Evolutionary conservation across 1,284 basidiomycete species (phyloP), one percentile per base, ranked within the genome.

Genomic region (Trichosporon asahii): DNA sequence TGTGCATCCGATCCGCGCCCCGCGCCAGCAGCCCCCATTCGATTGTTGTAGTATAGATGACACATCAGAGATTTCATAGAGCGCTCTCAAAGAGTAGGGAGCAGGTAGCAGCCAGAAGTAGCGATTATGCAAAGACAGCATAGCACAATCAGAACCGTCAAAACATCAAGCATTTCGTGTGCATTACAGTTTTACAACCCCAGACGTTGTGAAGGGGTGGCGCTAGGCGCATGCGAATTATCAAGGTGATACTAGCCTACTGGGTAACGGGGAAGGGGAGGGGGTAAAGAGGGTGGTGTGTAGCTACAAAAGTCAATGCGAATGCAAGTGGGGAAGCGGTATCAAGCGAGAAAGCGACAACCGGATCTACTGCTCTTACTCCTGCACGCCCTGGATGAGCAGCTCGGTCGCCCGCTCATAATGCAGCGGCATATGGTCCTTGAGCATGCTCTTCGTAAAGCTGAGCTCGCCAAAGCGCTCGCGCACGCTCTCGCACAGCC

Each of bases 401-500:
- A 83, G 68, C 71, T 79, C 76, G 4, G 80, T 82, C 67, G 79
- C 76, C 12, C 78, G 72, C 71, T 82, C 82, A 66, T 82, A 82
- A 61, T 80, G 75, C 29, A 75, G 72, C 2, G 82, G 82, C n/a
- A 82, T 66, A 66, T 84, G 82, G 69, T 84, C 80, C 40, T 80
- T 79, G 55, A 84, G 74, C 82, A 84, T 84, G 18, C 76, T 76
- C 70, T 78, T 78, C 1, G 78, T 73, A 73, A 83, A 83, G 25
- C 75, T 85, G 73, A 68, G 85, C 71, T 87, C 86, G 23, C 83
- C 79, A 75, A 87, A 87, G 3, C 85, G 72, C 70, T 83, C 83
- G 70, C 83, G 80, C 5, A 86, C 84, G 21, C 85, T 83, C 61
- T 85, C 82, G 69, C 85, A 85, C 60, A 81, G 79, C 2, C 85